These are phyloP conservation scores for Parietaria judaica DNA, from an alignment of 306 rosid genomes.

Conservation along the genomic window DNA sequence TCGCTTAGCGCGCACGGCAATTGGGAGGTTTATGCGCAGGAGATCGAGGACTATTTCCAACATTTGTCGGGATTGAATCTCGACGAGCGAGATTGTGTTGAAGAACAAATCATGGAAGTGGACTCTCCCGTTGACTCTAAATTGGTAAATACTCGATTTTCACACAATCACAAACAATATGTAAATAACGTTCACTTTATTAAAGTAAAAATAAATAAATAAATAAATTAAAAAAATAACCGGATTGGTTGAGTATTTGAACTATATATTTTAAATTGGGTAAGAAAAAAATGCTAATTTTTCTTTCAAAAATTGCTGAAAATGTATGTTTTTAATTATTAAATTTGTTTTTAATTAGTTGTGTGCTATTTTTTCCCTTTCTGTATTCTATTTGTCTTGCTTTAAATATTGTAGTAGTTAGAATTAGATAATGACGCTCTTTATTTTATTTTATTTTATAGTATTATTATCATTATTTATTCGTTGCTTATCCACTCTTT, in stretches of 20 bases:
- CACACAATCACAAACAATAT: no score
- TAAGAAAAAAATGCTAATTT: background rate
- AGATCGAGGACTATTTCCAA: slow-evolving; percentile 59
- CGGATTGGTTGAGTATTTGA: no score
- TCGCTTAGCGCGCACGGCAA: slow-evolving; percentile 36
- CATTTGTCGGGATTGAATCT: slow-evolving; percentile 35
- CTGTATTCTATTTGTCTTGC: background rate
- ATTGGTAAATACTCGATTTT: no score
- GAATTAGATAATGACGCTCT: no score
- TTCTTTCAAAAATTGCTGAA: background rate
- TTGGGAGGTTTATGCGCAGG: slow-evolving; percentile 48
- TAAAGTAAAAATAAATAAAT: no score
- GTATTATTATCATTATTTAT: slow-evolving; percentile 12
- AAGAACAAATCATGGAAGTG: slow-evolving; percentile 27
- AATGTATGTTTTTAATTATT: background rate
- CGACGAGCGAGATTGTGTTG: slow-evolving; percentile 27
- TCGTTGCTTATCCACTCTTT: slow-evolving; percentile 15
- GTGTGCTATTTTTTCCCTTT: background rate
- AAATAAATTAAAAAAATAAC: no score
- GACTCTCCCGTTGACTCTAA: slow-evolving; percentile 1
- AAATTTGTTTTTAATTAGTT: background rate
- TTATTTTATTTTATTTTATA: background rate
- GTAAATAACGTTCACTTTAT: no score
- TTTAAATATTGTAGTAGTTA: background rate
- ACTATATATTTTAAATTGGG: no score